Percentiles rank a stretch among this genome's conserved stretches.
Evolutionary conservation across 441 rosid species (phyloP).

Genomic region (Arabidopsis hybrid): DNA sequence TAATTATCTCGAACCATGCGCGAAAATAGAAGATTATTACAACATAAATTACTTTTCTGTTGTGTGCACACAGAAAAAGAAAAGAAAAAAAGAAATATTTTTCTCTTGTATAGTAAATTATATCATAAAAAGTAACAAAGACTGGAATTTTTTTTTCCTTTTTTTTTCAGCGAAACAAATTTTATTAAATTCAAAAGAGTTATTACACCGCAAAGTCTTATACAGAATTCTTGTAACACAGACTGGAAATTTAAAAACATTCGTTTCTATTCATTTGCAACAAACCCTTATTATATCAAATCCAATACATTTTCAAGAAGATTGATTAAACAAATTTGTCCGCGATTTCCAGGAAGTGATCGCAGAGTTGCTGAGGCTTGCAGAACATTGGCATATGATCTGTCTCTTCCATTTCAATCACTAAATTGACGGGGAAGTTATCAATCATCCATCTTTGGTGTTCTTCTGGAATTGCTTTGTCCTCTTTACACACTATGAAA

Average conservation of each 20-base stretch:
- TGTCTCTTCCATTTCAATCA: constrained; percentile 51
- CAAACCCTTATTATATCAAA: constrained; percentile 6
- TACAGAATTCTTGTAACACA: background rate
- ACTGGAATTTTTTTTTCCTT: no score
- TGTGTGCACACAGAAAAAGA: no score
- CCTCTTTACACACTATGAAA: constrained; percentile 55
- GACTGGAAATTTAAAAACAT: background rate
- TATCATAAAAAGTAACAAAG: no score
- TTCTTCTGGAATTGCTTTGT: constrained; percentile 43
- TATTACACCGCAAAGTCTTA: no score
- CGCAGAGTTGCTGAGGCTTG: constrained; percentile 50
- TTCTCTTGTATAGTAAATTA: no score
- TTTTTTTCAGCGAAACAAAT: no score
- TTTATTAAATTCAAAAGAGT: no score
- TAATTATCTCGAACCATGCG: no score
- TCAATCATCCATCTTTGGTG: constrained; percentile 60
- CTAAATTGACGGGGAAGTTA: constrained; percentile 46
- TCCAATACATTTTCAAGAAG: background rate
- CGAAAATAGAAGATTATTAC: no score
- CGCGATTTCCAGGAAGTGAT: constrained; percentile 44
- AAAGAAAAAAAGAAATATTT: no score
- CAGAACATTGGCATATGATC: constrained; percentile 68
- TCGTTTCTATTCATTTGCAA: constrained; percentile 11
- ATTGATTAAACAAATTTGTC: constrained; percentile 28
- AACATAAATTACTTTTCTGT: no score